Evolutionary conservation across 2,329 filamentous ascomycete genomes (phyloP).

Genomic region (Aspergillus flavus): DNA sequence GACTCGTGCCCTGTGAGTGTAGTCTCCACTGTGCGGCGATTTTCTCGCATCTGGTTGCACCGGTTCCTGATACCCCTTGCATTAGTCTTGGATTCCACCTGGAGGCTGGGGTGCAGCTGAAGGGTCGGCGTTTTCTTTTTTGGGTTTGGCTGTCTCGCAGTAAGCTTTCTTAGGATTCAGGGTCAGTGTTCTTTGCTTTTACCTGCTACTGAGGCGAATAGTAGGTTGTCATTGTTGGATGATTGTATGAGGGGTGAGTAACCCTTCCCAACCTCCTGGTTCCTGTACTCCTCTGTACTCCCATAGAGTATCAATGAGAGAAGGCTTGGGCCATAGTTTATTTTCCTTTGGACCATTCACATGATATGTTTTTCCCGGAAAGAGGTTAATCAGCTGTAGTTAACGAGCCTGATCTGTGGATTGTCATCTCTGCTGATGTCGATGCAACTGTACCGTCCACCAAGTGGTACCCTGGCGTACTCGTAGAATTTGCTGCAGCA

Average conservation of each 20-base stretch:
- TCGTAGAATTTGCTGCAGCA: conserved; percentile 16
- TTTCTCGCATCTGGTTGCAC: conserved; percentile 9
- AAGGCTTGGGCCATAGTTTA: neutral
- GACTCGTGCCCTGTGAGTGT: conserved; percentile 1
- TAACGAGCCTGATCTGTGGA: neutral
- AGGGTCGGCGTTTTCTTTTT: neutral
- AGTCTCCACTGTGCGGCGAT: conserved; percentile 9
- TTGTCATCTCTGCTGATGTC: neutral
- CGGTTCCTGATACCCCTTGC: conserved; percentile 3
- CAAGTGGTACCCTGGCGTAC: conserved; percentile 6
- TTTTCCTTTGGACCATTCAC: neutral
- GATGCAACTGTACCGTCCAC: neutral
- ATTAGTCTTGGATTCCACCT: neutral
- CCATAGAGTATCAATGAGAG: neutral
- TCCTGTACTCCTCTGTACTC: neutral
- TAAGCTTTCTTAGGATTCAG: neutral
- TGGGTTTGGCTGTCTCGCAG: neutral
- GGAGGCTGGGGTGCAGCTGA: neutral
- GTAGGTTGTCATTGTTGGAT: neutral
- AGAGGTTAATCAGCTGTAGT: neutral
- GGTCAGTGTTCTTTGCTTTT: neutral
- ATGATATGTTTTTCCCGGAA: neutral
- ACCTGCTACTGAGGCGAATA: neutral
- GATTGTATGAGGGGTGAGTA: neutral
- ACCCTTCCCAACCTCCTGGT: neutral